phyloP scores from a whole-genome alignment of 495 filamentous ascomycete genomes.

The Xylaria castorea region DNA sequence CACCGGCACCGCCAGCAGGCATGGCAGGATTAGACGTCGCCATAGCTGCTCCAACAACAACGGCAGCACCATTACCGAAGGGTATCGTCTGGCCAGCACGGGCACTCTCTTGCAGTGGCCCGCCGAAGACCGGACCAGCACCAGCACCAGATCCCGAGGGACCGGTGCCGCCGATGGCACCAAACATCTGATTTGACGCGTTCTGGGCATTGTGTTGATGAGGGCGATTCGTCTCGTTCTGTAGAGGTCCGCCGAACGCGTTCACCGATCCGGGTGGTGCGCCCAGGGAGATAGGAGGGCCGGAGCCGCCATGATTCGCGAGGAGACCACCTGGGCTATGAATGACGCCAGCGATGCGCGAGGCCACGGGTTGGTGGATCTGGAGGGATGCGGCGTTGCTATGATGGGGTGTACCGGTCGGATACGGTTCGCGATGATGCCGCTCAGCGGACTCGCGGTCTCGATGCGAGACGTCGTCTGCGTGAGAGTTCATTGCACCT shows the following conservation, averaged over 20 bases:
- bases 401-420: slow-evolving; percentile 69
- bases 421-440: slow-evolving; percentile 68
- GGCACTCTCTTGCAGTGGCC: slow-evolving; percentile 54
- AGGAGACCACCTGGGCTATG: slow-evolving; percentile 88
- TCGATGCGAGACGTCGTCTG: slow-evolving; percentile 42
- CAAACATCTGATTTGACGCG: slow-evolving; percentile 67
- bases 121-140: slow-evolving; percentile 52
- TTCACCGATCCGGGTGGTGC: slow-evolving; percentile 67
- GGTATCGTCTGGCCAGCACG: slow-evolving; percentile 55
- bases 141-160: slow-evolving; percentile 46
- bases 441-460: slow-evolving; percentile 72
- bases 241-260: slow-evolving; percentile 72
- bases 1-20: slow-evolving; percentile 40
- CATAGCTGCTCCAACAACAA: slow-evolving; percentile 31
- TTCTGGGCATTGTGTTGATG: slow-evolving; percentile 69
- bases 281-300: slow-evolving; percentile 67
- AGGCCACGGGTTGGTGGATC: slow-evolving; percentile 89
- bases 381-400: slow-evolving; percentile 84
- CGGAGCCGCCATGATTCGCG: slow-evolving; percentile 69
- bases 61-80: slow-evolving; percentile 39
- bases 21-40: slow-evolving; percentile 38
- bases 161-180: slow-evolving; percentile 52
- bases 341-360: slow-evolving; percentile 76
- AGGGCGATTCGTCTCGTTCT: slow-evolving; percentile 62
- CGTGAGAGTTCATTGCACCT: slow-evolving; percentile 41